Conservation (phyloP, 257 asterid genomes). For the Nicotiana undulata region DNA sequence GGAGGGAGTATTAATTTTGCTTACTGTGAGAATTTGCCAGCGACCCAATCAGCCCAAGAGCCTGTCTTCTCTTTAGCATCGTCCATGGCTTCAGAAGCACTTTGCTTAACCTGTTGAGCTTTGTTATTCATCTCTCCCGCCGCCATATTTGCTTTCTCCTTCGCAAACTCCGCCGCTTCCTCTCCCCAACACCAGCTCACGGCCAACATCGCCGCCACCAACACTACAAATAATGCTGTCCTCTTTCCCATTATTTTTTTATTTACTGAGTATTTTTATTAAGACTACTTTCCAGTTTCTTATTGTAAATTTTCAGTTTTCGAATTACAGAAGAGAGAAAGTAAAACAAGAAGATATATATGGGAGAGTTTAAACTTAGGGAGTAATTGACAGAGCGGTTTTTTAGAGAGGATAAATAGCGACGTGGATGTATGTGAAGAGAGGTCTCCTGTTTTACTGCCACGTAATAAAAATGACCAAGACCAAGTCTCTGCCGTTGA, state of each 20-base stretch:
- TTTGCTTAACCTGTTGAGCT: constrained; percentile 3
- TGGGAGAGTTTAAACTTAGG: not conserved
- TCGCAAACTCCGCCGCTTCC: constrained; percentile 12
- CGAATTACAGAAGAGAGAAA: not conserved
- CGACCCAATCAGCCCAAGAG: constrained; percentile 52
- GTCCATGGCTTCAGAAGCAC: constrained; percentile 6
- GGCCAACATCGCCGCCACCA: constrained; percentile 1
- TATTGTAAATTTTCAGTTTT: not conserved
- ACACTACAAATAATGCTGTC: constrained; percentile 5
- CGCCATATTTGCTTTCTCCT: not conserved
- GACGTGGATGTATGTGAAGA: not conserved
- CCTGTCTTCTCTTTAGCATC: constrained; percentile 25
- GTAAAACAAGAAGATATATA: not conserved
- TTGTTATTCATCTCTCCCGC: not conserved
- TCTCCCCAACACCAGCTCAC: constrained; percentile 14
- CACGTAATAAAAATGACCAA: not conserved
- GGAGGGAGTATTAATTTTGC: not conserved
- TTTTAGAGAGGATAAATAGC: not conserved
- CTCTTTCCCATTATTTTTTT: constrained; percentile 12
- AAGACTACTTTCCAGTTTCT: not conserved
- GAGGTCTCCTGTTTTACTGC: not conserved
- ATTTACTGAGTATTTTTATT: not conserved
- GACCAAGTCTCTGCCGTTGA: not conserved
- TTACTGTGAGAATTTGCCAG: constrained; percentile 37
- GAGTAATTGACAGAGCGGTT: not conserved